phyloP scores from a whole-genome alignment of 352 stramenopile species.

The Phytopythium litorale region DNA sequence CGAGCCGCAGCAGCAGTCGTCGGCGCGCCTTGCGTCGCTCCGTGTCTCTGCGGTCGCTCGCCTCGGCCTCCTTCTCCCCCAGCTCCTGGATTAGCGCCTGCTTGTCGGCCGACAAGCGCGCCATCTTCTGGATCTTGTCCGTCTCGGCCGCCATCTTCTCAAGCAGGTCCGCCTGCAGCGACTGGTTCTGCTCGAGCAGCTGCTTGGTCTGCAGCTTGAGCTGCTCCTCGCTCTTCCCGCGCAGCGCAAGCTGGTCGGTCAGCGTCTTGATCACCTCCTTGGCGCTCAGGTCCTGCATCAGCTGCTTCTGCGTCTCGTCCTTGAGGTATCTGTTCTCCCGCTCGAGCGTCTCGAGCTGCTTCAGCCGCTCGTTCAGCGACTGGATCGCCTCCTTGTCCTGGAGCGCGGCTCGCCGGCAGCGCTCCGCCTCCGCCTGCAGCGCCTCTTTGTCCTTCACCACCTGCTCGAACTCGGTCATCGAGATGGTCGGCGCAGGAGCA shows the following conservation, averaged over 20 bases:
- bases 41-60: slow-evolving; percentile 24
- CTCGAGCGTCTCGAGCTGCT: slow-evolving; percentile 38
- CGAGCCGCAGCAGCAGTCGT: slow-evolving; percentile 22
- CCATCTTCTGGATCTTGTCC: slow-evolving; percentile 66
- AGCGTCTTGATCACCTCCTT: slow-evolving; percentile 53
- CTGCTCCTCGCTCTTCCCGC: slow-evolving; percentile 57
- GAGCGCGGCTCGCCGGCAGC: slow-evolving; percentile 3
- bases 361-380: slow-evolving; percentile 31
- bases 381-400: slow-evolving; percentile 40
- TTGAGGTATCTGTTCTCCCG: slow-evolving; percentile 56
- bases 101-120: slow-evolving; percentile 53
- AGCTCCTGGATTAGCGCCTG: slow-evolving; percentile 51
- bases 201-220: slow-evolving; percentile 67
- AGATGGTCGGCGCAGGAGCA: slow-evolving; percentile 3
- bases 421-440: slow-evolving; percentile 21
- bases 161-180: slow-evolving; percentile 55
- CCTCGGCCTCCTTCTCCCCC: slow-evolving; percentile 33
- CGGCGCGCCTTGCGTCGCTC: slow-evolving; percentile 22
- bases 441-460: slow-evolving; percentile 34
- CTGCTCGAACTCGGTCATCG: slow-evolving; percentile 29
- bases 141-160: slow-evolving; percentile 66
- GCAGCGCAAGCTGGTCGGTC: slow-evolving; percentile 46
- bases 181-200: slow-evolving; percentile 67
- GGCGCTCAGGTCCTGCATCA: slow-evolving; percentile 53
- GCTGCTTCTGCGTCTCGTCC: slow-evolving; percentile 52